Evolutionary conservation across 2,329 filamentous ascomycete genomes (phyloP).

Genomic region (Xylariales sp.): DNA sequence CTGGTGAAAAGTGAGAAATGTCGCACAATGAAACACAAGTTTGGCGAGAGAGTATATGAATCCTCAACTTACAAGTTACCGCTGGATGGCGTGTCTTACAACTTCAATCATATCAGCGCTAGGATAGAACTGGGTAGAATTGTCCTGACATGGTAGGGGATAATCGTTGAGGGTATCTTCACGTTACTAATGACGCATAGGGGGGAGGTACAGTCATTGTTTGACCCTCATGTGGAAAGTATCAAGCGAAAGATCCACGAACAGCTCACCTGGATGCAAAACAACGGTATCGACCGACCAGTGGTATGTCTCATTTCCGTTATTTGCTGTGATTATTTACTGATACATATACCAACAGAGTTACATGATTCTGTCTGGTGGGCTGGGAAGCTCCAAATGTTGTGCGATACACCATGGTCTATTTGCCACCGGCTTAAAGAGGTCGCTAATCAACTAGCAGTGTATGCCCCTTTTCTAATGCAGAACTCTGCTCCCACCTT

Average conservation of each 20-base stretch:
- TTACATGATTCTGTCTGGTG: slow-evolving; percentile 40
- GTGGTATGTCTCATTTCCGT: slow-evolving; percentile 24
- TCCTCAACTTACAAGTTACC: slow-evolving; percentile 35
- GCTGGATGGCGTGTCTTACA: slow-evolving; percentile 38
- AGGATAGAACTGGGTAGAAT: slow-evolving; percentile 36
- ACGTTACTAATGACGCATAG: too few relatives aligned
- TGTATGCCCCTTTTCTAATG: too few relatives aligned
- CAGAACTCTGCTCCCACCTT: too few relatives aligned
- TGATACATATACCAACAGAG: slow-evolving; percentile 25
- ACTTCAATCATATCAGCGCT: slow-evolving; percentile 32
- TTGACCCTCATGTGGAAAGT: slow-evolving; percentile 35
- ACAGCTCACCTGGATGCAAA: slow-evolving; percentile 34
- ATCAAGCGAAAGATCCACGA: slow-evolving; percentile 34
- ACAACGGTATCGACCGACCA: slow-evolving; percentile 25
- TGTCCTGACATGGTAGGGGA: slow-evolving; percentile 32
- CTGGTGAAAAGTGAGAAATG: slow-evolving; percentile 35
- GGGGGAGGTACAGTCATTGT: slow-evolving; percentile 37
- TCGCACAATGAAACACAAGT: slow-evolving; percentile 32
- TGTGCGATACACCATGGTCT: too few relatives aligned
- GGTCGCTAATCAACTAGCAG: too few relatives aligned
- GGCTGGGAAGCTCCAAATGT: slow-evolving; percentile 41
- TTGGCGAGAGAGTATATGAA: slow-evolving; percentile 39
- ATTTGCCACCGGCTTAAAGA: too few relatives aligned
- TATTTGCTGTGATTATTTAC: neutral
- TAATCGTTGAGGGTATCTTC: too few relatives aligned